Conservation (phyloP, 192 early-diverging fungal genomes). For the Thoreauomyces humboldtii region DNA sequence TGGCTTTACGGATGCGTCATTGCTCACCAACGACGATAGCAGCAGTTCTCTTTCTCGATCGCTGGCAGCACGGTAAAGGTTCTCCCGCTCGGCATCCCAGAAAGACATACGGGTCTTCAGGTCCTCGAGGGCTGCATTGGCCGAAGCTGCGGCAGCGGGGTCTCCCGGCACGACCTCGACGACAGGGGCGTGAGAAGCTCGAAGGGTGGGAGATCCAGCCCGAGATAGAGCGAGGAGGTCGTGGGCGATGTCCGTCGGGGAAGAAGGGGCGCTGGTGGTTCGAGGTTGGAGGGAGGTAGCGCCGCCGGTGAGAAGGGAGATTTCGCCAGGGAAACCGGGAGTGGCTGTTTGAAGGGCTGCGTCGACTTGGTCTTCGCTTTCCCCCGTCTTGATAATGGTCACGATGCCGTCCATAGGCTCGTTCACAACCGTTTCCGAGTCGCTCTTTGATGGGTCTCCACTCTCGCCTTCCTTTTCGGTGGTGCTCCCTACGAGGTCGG, state of each 20-base stretch:
- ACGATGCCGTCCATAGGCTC: no score
- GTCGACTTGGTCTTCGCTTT: no score
- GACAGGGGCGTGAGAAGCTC: background rate
- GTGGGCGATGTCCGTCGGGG: conserved; percentile 27
- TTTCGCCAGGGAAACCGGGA: conserved; percentile 1
- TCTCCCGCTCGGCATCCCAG: conserved; percentile 32
- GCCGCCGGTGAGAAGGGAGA: background rate
- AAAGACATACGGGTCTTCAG: conserved; percentile 30
- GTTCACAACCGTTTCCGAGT: no score
- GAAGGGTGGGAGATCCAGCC: conserved; percentile 15
- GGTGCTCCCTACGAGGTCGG: no score
- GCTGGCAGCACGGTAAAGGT: conserved; percentile 25
- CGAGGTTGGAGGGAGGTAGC: no score
- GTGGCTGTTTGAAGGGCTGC: no score
- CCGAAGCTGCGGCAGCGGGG: background rate
- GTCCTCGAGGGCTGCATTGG: conserved; percentile 21
- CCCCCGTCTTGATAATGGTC: no score
- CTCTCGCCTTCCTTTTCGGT: no score
- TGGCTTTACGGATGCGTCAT: background rate
- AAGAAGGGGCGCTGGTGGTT: conserved; percentile 2
- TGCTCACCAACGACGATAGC: conserved; percentile 14
- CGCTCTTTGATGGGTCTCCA: no score
- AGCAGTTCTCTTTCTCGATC: conserved; percentile 24
- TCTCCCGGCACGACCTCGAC: background rate
- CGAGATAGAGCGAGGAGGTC: conserved; percentile 30